phyloP scores from a whole-genome alignment of 306 rosid genomes.

The Oemleria cerasiformis region DNA sequence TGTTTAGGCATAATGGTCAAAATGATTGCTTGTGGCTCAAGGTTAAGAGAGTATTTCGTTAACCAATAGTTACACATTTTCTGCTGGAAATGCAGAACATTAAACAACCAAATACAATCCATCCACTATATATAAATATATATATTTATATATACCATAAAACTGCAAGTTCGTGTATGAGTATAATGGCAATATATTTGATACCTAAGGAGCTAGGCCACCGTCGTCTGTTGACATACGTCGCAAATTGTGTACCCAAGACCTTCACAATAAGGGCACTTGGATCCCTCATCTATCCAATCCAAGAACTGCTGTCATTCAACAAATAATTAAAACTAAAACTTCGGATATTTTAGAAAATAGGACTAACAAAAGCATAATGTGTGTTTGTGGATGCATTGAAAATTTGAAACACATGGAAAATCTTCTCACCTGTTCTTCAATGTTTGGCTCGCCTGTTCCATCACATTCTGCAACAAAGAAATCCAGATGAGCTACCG shows the following conservation, averaged over 20 bases:
- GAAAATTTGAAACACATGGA: neutral
- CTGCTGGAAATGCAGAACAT: no score
- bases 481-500: conserved; percentile 3
- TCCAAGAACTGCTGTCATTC: conserved; percentile 74
- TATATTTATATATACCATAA: neutral
- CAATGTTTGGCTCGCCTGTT: conserved; percentile 81
- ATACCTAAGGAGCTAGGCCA: conserved; percentile 35
- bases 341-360: conserved; percentile 5
- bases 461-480: conserved; percentile 83
- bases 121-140: no score
- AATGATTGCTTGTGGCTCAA: no score
- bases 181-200: neutral
- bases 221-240: conserved; percentile 46
- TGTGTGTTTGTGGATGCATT: no score
- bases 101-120: no score
- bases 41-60: no score
- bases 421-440: conserved; percentile 69
- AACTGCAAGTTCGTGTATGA: neutral
- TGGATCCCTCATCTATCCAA: conserved; percentile 70
- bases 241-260: conserved; percentile 63
- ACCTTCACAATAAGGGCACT: conserved; percentile 91
- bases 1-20: no score
- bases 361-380: neutral
- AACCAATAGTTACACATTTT: no score
- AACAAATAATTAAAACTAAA: conserved; percentile 21